A percentile compares a stretch with the other conserved stretches of the same genome.
phyloP scores from a whole-genome alignment of 2,329 filamentous ascomycete genomes.

The Neonectria neomacrospora region DNA sequence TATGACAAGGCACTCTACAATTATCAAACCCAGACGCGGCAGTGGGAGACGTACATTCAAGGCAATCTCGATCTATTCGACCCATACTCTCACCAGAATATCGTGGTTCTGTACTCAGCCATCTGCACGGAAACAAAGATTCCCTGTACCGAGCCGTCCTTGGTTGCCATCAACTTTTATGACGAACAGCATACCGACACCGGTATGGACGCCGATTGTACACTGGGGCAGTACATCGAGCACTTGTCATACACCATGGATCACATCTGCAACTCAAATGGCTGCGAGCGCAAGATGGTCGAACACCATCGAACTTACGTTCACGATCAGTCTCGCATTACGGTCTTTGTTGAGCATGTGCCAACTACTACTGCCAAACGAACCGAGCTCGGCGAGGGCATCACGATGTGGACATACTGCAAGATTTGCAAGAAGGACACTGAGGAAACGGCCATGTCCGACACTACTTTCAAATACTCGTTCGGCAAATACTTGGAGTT shows the following conservation, averaged over 20 bases:
- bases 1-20: constrained; percentile 95
- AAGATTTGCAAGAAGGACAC: constrained; percentile 93
- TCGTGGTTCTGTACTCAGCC: constrained; percentile 91
- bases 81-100: constrained; percentile 95
- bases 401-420: constrained; percentile 98
- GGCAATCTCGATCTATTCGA: constrained; percentile 92
- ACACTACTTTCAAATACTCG: constrained; percentile 96
- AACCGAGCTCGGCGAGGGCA: constrained; percentile 67
- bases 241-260: constrained; percentile 83
- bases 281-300: constrained; percentile 87
- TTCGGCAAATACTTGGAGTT: constrained; percentile 99
- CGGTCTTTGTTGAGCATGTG: constrained; percentile 79
- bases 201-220: constrained; percentile 85
- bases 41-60: constrained; percentile 95
- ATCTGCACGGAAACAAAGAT: constrained; percentile 95
- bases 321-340: constrained; percentile 93
- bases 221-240: constrained; percentile 94
- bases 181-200: constrained; percentile 85
- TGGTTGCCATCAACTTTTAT: constrained; percentile 93
- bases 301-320: constrained; percentile 98
- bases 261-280: constrained; percentile 81
- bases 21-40: constrained; percentile 91
- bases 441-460: constrained; percentile 89
- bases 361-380: constrained; percentile 55
- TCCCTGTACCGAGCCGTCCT: constrained; percentile 88